Base-by-base conservation (phyloP, 2,329 filamentous ascomycete species). In the Hypoxylon sp. region DNA sequence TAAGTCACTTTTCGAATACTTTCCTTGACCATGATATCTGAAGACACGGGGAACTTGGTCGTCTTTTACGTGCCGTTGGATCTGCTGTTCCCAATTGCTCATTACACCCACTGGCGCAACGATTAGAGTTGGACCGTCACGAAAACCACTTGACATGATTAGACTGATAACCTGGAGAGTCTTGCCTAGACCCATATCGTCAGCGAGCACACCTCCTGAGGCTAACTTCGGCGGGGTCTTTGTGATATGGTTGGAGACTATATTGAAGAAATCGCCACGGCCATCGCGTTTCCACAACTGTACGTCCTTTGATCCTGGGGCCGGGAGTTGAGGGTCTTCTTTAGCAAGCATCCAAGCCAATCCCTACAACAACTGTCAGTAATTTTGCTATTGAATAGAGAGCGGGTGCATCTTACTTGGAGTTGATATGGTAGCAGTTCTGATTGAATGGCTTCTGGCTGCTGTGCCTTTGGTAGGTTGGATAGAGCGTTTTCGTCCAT, bases 131-230 rank as follows among this genome's bases (percentile, higher is more conserved):
- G 90, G 83, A 3, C 88, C 89, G 2, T 83, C 77, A 0, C 82
- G 81, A 22, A 81, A 81, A 5, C 84, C 84, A 3, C 79, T 74
- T 14, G 83, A 83, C 55, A 94, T 81, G 61, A 97, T 91, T 37
- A 97, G 81, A 58, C 92, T 92, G 72, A 97, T 95, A 52, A 94
- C 87, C 77, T 97, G 92, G 8, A 97, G 85, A 0, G 94, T 97
- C 82, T 97, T 97, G 24, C 94, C 94, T 4, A 97, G 81, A 3
- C 94, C 94, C 94, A 97, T 97, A 74, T 97, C 94, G 78, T 97
- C 94, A 1, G 94, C 93, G 8, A 97, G 85, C 54, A 97, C 94
- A 33, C 94, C 94, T 17, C 94, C 94, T 54, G 89, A 92, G 5
- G 92, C 88, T 22, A 97, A 84, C 0, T 82, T 79, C 0, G 93